A percentile compares a stretch with the other conserved stretches of the same genome.
Evolutionary conservation across 805 yeast species (phyloP).

Genomic region (Candida sonorensis): DNA sequence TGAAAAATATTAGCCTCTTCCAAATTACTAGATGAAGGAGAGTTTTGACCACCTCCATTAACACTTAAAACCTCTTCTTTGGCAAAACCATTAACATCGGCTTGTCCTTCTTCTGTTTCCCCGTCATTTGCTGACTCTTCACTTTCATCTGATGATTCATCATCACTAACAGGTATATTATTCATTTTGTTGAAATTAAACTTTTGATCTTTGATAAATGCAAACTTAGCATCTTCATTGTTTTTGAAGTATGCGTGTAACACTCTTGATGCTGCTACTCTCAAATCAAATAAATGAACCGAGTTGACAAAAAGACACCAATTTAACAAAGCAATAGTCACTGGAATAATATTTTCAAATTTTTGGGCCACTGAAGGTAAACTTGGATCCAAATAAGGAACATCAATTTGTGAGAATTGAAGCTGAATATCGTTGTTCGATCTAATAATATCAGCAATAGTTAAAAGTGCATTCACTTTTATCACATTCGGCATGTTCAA

Average conservation of each 20-base stretch:
- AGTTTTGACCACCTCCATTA: slow-evolving; percentile 2
- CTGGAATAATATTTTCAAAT: slow-evolving; percentile 48
- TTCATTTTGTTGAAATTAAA: slow-evolving; percentile 29
- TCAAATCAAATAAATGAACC: slow-evolving; percentile 74
- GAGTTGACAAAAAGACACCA: slow-evolving; percentile 82
- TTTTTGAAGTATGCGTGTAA: slow-evolving; percentile 62
- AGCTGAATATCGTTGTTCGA: slow-evolving; percentile 62
- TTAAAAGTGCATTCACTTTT: slow-evolving; percentile 60
- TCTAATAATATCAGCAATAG: slow-evolving; percentile 72
- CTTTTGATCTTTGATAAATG: slow-evolving; percentile 65
- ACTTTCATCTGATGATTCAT: no score
- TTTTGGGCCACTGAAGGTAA: slow-evolving; percentile 25
- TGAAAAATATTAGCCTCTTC: slow-evolving; percentile 59
- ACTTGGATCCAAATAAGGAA: slow-evolving; percentile 80
- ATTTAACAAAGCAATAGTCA: slow-evolving; percentile 62
- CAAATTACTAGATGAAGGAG: slow-evolving; percentile 8
- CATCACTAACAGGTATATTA: slow-evolving; percentile 13
- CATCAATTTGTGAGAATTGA: slow-evolving; percentile 75
- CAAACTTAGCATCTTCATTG: slow-evolving; percentile 52
- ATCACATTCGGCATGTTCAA: slow-evolving; percentile 56
- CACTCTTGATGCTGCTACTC: slow-evolving; percentile 65
- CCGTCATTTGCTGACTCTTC: no score
- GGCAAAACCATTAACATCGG: background rate
- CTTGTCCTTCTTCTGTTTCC: slow-evolving; percentile 2
- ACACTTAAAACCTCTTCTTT: no score